Evolutionary conservation across 768 basidiomycete species (phyloP).

Genomic region (Tephrocybe rancida): DNA sequence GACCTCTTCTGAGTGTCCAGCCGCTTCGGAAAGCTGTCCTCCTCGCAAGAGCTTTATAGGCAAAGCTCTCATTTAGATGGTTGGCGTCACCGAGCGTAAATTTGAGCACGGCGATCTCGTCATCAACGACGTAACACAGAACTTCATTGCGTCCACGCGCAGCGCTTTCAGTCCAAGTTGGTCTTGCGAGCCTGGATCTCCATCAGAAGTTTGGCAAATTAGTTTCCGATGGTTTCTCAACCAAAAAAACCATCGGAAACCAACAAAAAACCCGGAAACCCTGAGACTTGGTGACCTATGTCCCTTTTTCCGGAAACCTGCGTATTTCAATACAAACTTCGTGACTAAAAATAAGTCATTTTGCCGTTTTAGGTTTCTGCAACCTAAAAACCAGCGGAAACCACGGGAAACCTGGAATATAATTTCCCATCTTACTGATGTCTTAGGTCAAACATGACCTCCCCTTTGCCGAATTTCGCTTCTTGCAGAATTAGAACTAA

Average conservation of each 20-base stretch:
- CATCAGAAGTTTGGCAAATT: too few relatives aligned
- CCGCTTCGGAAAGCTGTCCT: conserved; percentile 5
- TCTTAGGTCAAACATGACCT: conserved; percentile 32
- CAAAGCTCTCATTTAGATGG: conserved; percentile 33
- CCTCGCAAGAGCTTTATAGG: conserved; percentile 30
- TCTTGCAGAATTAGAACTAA: conserved; percentile 33
- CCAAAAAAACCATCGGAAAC: too few relatives aligned
- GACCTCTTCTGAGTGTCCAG: not conserved
- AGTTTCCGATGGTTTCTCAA: too few relatives aligned
- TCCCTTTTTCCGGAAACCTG: too few relatives aligned
- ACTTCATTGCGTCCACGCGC: conserved; percentile 28
- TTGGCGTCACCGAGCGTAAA: conserved; percentile 29
- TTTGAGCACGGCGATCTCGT: conserved; percentile 41
- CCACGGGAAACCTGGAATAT: too few relatives aligned
- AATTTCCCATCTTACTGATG: too few relatives aligned
- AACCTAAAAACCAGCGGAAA: too few relatives aligned
- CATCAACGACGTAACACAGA: conserved; percentile 25
- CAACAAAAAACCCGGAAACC: too few relatives aligned
- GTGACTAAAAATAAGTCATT: too few relatives aligned
- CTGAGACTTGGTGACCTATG: too few relatives aligned
- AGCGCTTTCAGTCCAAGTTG: conserved; percentile 32
- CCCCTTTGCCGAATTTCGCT: conserved; percentile 26
- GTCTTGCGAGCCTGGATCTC: conserved; percentile 32
- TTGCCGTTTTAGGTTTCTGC: too few relatives aligned
- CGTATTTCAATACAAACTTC: too few relatives aligned